Percentiles rank a stretch among this genome's conserved stretches.
Evolutionary conservation across 2,329 filamentous ascomycete genomes (phyloP).

Genomic region (Triangularia verruculosa): DNA sequence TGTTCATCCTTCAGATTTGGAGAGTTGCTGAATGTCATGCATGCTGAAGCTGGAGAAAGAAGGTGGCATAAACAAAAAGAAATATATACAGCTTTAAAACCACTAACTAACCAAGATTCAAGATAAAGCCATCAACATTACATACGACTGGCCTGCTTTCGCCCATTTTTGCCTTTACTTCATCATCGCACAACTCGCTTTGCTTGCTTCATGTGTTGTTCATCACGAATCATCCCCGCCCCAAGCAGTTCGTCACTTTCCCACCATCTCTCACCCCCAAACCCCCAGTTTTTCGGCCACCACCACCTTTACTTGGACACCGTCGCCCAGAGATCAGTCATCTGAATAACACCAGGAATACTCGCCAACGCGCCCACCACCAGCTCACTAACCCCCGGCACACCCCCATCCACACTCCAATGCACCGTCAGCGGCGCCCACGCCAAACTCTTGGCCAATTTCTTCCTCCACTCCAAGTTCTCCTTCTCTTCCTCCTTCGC

Average conservation of each 20-base stretch:
- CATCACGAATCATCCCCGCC: neutral
- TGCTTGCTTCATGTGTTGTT: neutral
- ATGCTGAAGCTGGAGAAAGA: too few relatives aligned
- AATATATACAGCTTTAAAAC: too few relatives aligned
- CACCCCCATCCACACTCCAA: constrained; percentile 70
- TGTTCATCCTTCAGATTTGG: too few relatives aligned
- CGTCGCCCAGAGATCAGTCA: constrained; percentile 45
- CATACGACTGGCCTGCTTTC: too few relatives aligned
- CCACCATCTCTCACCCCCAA: neutral
- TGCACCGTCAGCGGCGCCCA: constrained; percentile 45
- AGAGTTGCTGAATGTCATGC: too few relatives aligned
- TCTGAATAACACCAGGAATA: constrained; percentile 44
- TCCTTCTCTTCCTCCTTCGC: constrained; percentile 42
- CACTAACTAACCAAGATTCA: too few relatives aligned
- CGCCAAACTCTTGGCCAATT: constrained; percentile 23
- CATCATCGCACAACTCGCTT: too few relatives aligned
- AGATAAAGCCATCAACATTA: too few relatives aligned
- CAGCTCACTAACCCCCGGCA: constrained; percentile 38
- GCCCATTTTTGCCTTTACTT: too few relatives aligned
- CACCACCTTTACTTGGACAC: constrained; percentile 26
- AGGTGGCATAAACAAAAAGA: too few relatives aligned
- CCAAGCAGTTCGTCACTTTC: neutral
- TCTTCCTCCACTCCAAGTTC: constrained; percentile 37
- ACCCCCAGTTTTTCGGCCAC: neutral
- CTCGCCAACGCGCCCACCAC: constrained; percentile 42